These are phyloP conservation scores for Thelonectria rubi DNA, from an alignment of 2,329 filamentous ascomycete species.

Conservation along the genomic window DNA sequence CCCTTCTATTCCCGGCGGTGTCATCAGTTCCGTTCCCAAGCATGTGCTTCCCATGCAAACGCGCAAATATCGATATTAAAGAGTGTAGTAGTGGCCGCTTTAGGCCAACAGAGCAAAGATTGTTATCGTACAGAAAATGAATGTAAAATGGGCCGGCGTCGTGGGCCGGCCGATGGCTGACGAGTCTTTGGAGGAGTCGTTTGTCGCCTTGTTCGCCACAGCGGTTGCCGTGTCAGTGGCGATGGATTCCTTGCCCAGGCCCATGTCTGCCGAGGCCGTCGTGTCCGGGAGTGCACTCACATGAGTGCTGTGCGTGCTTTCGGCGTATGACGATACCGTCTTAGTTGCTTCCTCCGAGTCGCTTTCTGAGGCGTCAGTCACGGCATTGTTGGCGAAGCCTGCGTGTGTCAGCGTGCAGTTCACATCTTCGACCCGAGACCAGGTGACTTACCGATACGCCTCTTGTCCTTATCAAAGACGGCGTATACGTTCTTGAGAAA, in stretches of 20 bases:
- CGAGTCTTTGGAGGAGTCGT: conserved; percentile 41
- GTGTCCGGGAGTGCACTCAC: conserved; percentile 28
- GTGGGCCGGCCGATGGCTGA: conserved; percentile 31
- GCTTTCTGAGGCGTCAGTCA: conserved; percentile 24
- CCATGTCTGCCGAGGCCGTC: conserved; percentile 32
- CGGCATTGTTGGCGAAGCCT: conserved; percentile 37
- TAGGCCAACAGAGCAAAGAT: conserved; percentile 40
- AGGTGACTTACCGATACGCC: conserved; percentile 64
- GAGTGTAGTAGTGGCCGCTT: conserved; percentile 36
- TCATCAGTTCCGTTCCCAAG: conserved; percentile 25
- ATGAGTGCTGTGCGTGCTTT: conserved; percentile 25
- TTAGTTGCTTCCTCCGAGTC: conserved; percentile 13
- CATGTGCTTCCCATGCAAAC: conserved; percentile 21
- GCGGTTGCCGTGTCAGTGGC: conserved; percentile 36
- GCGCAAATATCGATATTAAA: conserved; percentile 38
- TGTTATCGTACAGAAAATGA: conserved; percentile 42
- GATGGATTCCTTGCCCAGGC: conserved; percentile 39
- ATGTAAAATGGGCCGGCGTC: conserved; percentile 36
- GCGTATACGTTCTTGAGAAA: conserved; percentile 92
- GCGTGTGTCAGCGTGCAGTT: conserved; percentile 22
- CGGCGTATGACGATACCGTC: conserved; percentile 21
- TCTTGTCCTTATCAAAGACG: conserved; percentile 80
- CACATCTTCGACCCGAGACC: background rate
- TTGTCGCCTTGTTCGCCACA: conserved; percentile 27
- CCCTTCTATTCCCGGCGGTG: conserved; percentile 18